A percentile compares a stretch with the other conserved stretches of the same genome.
These are phyloP conservation scores for Globisporangium cederbergense DNA, from an alignment of 352 stramenopile genomes.

Conservation along the genomic window DNA sequence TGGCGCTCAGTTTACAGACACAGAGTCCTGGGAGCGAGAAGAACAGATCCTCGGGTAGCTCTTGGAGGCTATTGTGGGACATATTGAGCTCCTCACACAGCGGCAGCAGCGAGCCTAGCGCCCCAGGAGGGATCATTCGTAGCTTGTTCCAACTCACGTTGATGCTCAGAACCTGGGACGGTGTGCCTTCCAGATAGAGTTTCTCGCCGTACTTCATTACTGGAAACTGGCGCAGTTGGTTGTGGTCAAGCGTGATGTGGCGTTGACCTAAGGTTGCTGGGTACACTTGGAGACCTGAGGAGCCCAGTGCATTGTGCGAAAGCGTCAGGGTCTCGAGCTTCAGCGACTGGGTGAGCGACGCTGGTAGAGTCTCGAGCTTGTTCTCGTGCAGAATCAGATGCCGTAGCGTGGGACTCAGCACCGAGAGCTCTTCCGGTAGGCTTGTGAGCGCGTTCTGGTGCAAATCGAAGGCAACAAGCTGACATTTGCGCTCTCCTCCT, in stretches of 20 bases:
- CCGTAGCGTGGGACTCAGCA: constrained; percentile 25
- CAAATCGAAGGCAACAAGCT: constrained; percentile 32
- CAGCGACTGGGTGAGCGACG: constrained; percentile 12
- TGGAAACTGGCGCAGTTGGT: constrained; percentile 32
- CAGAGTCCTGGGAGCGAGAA: constrained; percentile 27
- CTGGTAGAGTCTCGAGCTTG: constrained; percentile 31
- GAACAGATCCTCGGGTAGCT: constrained; percentile 48
- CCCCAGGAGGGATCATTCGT: constrained; percentile 17
- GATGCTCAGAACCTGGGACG: constrained; percentile 23
- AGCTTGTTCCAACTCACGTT: constrained; percentile 31
- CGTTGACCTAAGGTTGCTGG: constrained; percentile 16
- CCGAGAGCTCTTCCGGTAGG: constrained; percentile 35
- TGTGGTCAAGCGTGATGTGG: constrained; percentile 36
- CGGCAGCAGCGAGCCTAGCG: constrained; percentile 20
- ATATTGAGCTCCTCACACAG: constrained; percentile 42
- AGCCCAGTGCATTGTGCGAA: constrained; percentile 16
- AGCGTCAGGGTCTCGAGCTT: constrained; percentile 29
- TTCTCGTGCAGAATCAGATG: constrained; percentile 43
- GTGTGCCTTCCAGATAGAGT: constrained; percentile 19
- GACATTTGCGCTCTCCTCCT: constrained; percentile 16
- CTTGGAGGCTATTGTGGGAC: constrained; percentile 37
- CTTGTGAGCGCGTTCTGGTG: constrained; percentile 34
- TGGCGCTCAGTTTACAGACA: constrained; percentile 38
- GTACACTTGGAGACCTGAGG: constrained; percentile 21
- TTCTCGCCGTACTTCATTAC: not conserved